Conservation (phyloP, 1,284 basidiomycete species). For the Macrocybe sp. region DNA sequence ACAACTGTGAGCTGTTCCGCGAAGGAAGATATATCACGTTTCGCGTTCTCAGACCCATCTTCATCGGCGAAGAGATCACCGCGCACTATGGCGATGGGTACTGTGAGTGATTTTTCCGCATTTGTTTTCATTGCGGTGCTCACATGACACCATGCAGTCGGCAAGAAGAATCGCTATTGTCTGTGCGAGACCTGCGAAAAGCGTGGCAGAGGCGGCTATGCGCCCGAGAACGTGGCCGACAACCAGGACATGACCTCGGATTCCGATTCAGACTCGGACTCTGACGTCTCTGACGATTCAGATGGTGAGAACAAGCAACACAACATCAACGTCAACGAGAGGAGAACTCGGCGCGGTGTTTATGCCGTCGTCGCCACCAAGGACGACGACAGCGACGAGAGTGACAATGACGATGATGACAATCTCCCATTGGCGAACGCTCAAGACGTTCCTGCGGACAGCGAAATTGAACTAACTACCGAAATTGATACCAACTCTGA, state of each 20-base stretch:
- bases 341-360: slow-evolving; percentile 71
- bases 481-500: slow-evolving; percentile 44
- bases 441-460: slow-evolving; percentile 38
- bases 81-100: slow-evolving; percentile 83
- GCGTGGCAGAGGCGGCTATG: slow-evolving; percentile 70
- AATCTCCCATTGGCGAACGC: slow-evolving; percentile 39
- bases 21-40: slow-evolving; percentile 88
- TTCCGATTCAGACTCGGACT: slow-evolving; percentile 35
- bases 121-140: slow-evolving; percentile 9
- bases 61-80: slow-evolving; percentile 81
- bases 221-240: slow-evolving; percentile 43
- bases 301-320: slow-evolving; percentile 37
- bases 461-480: slow-evolving; percentile 46
- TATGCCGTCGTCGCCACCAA: slow-evolving; percentile 61
- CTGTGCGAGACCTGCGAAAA: slow-evolving; percentile 88
- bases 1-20: slow-evolving; percentile 85
- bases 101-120: slow-evolving; percentile 42
- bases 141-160: slow-evolving; percentile 49
- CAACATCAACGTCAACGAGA: slow-evolving; percentile 56
- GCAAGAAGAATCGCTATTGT: slow-evolving; percentile 81
- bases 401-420: slow-evolving; percentile 43
- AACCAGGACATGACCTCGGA: slow-evolving; percentile 35
- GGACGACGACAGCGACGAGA: slow-evolving; percentile 51
- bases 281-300: slow-evolving; percentile 39
- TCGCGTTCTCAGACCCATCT: slow-evolving; percentile 76